These are phyloP conservation scores for Nyctanthes arbortristis DNA, from an alignment of 257 asterid genomes.

Conservation along the genomic window DNA sequence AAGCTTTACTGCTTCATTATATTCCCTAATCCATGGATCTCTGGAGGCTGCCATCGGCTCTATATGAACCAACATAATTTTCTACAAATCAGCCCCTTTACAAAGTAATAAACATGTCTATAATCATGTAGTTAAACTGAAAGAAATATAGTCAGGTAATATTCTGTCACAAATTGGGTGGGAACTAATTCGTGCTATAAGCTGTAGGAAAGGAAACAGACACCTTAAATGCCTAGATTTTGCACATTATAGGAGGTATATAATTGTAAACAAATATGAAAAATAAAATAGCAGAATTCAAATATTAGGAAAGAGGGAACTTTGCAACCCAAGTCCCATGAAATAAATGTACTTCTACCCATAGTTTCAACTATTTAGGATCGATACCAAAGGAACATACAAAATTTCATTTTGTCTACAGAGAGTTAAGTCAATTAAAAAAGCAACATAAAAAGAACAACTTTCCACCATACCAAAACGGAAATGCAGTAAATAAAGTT, in stretches of 20 bases:
- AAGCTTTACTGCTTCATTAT: constrained; percentile 82
- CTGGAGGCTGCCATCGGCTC: constrained; percentile 73
- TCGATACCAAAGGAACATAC: constrained; percentile 7
- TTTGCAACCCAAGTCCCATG: too few species aligned
- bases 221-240: too few species aligned
- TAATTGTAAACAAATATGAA: too few species aligned
- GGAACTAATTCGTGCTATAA: not conserved
- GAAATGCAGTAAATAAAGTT: not conserved
- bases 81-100: not conserved
- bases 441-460: not conserved
- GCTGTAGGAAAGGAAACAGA: not conserved
- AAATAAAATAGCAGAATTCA: too few species aligned
- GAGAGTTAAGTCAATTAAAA: constrained; percentile 8
- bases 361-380: too few species aligned
- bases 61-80: not conserved
- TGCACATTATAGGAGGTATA: too few species aligned
- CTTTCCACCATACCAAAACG: not conserved
- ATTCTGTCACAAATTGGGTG: not conserved
- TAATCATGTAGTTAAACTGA: not conserved
- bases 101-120: constrained; percentile 4
- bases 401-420: not conserved
- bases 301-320: too few species aligned
- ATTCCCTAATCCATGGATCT: constrained; percentile 93
- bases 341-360: too few species aligned
- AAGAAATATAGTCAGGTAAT: not conserved